Evolutionary conservation across 768 basidiomycete species (phyloP).

Genomic region (Tylopilus balloui): DNA sequence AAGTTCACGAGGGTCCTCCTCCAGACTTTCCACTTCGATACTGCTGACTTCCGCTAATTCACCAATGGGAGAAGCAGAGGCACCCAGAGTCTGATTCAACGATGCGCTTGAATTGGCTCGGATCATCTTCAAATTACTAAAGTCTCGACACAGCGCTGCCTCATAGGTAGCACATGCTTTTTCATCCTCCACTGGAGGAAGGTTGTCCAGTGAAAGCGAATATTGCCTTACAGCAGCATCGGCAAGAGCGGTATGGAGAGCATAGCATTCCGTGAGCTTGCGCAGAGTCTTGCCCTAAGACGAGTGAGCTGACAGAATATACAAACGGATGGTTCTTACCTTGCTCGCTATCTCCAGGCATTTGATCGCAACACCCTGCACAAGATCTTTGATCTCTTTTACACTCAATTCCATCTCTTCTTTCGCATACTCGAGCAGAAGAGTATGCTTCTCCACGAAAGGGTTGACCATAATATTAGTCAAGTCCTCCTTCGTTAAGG

Average conservation of each 20-base stretch:
- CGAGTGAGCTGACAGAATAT: constrained; percentile 9
- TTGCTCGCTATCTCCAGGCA: constrained; percentile 61
- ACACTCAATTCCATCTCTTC: constrained; percentile 40
- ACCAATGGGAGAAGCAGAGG: constrained; percentile 3
- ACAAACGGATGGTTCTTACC: constrained; percentile 15
- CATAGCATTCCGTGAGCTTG: constrained; percentile 48
- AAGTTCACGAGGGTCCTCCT: constrained; percentile 17
- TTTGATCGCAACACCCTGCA: constrained; percentile 54
- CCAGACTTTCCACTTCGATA: constrained; percentile 10
- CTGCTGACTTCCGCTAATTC: constrained; percentile 12
- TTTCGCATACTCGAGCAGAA: constrained; percentile 49
- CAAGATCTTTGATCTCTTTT: constrained; percentile 42
- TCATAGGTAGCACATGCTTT: constrained; percentile 41
- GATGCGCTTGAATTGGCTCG: constrained; percentile 18
- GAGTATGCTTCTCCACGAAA: constrained; percentile 56
- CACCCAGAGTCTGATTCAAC: constrained; percentile 6
- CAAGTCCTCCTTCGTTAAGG: constrained; percentile 55
- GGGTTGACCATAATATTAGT: constrained; percentile 62
- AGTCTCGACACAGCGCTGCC: constrained; percentile 55
- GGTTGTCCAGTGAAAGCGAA: constrained; percentile 47
- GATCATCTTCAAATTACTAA: constrained; percentile 32
- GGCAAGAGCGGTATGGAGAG: constrained; percentile 42
- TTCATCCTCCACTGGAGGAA: constrained; percentile 52
- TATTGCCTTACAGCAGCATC: constrained; percentile 47
- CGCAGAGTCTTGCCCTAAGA: constrained; percentile 62